Conservation (phyloP, 169 alveolate genomes). For the Amoebophrya sp. region DNA sequence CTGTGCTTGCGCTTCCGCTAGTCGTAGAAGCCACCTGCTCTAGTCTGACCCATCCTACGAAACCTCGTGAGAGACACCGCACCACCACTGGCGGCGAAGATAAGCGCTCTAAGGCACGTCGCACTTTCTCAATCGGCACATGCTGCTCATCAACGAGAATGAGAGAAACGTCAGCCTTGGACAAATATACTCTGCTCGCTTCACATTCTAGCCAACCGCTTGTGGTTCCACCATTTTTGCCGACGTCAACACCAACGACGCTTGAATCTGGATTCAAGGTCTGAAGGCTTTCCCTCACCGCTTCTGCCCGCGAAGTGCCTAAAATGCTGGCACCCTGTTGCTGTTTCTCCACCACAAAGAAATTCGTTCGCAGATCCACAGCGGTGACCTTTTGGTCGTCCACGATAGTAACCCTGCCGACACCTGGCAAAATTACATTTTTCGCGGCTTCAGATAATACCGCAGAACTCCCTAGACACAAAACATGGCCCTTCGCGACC, state of each 20-base stretch:
- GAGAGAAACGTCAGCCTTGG: no score
- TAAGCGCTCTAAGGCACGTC: not conserved
- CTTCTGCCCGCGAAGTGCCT: no score
- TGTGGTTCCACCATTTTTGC: no score
- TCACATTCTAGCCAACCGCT: no score
- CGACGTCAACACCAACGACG: not conserved
- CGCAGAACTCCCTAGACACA: slow-evolving; percentile 58
- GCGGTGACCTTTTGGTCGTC: slow-evolving; percentile 59
- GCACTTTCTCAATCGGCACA: not conserved
- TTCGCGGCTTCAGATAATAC: slow-evolving; percentile 66
- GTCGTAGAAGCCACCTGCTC: no score
- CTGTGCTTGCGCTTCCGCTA: not conserved
- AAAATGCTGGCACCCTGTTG: no score
- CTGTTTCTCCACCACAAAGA: no score
- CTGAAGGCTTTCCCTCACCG: not conserved
- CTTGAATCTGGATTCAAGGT: not conserved
- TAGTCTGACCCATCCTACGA: no score
- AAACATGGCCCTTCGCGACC: slow-evolving; percentile 53
- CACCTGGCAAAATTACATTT: slow-evolving; percentile 68
- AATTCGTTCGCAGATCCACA: slow-evolving; percentile 67
- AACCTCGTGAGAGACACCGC: not conserved
- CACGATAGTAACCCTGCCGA: slow-evolving; percentile 62
- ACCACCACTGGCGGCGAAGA: not conserved
- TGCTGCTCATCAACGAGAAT: no score
- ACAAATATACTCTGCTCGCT: no score